Conservation (phyloP, 306 rosid genomes). For the Canavalia gladiata region DNA sequence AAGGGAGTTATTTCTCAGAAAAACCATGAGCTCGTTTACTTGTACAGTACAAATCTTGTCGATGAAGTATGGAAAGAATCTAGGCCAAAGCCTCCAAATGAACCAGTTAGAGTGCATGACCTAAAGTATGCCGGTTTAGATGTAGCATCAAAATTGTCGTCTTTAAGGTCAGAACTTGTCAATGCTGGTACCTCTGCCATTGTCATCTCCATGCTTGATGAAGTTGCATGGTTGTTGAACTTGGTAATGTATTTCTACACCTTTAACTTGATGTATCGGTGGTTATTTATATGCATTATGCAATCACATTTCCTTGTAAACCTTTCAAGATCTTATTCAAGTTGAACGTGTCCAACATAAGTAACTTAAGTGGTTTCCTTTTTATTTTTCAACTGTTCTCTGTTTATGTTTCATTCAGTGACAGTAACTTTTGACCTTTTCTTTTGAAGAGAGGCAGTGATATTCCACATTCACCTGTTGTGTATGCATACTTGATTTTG, state of each 20-base stretch:
- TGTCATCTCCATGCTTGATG: slow-evolving; percentile 89
- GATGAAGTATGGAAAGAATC: slow-evolving; percentile 88
- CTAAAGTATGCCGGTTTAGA: slow-evolving; percentile 88
- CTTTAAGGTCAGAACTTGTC: slow-evolving; percentile 78
- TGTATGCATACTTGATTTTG: slow-evolving; percentile 93
- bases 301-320: slow-evolving; percentile 28
- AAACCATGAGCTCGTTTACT: slow-evolving; percentile 83
- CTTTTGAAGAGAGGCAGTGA: slow-evolving; percentile 93
- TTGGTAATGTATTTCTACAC: slow-evolving; percentile 66
- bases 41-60: slow-evolving; percentile 79
- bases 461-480: slow-evolving; percentile 93
- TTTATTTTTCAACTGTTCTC: slow-evolving; percentile 2
- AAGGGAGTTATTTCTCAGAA: slow-evolving; percentile 74
- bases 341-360: slow-evolving; percentile 34
- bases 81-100: slow-evolving; percentile 76
- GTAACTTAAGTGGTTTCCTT: slow-evolving; percentile 28
- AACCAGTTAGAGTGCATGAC: slow-evolving; percentile 80
- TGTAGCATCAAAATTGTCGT: slow-evolving; percentile 75
- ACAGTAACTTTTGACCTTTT: slow-evolving; percentile 39
- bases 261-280: slow-evolving; percentile 36
- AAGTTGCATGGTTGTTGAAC: slow-evolving; percentile 96
- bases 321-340: slow-evolving; percentile 35
- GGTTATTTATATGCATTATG: slow-evolving; percentile 31
- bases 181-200: slow-evolving; percentile 85
- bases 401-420: slow-evolving; percentile 40